A percentile compares a stretch with the other conserved stretches of the same genome.
Conservation (phyloP, 306 rosid species). For the Pyrus pyrifolia region DNA sequence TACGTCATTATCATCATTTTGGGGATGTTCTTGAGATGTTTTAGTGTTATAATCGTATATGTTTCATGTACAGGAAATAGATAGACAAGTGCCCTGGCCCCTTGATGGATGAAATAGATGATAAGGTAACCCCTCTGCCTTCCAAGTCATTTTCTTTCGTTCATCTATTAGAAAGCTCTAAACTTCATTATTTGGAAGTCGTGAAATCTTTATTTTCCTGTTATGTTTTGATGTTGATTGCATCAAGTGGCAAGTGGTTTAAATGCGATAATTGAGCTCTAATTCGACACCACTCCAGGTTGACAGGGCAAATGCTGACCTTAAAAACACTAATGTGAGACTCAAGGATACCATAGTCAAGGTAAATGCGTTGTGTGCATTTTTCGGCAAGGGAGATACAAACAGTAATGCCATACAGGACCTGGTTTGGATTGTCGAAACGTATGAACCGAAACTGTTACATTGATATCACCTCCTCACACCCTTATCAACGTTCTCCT, state of each 20-base stretch:
- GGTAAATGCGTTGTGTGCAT: constrained; percentile 11
- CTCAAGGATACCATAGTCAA: constrained; percentile 28
- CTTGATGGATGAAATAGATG: constrained; percentile 33
- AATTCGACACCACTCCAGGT: constrained; percentile 14
- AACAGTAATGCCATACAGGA: too few relatives aligned
- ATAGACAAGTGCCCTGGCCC: constrained; percentile 16
- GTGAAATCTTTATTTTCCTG: too few relatives aligned
- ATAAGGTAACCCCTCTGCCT: constrained; percentile 13
- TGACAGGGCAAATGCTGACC: constrained; percentile 33
- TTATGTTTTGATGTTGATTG: too few relatives aligned
- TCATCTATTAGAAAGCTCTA: too few relatives aligned
- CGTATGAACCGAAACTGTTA: too few relatives aligned
- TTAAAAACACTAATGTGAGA: constrained; percentile 26
- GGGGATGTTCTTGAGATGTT: too few relatives aligned
- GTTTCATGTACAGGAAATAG: constrained; percentile 15
- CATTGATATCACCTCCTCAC: not conserved
- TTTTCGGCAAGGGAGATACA: too few relatives aligned
- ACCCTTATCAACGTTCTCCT: not conserved
- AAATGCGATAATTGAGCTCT: too few relatives aligned
- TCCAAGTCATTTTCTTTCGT: not conserved
- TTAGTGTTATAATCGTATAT: not conserved
- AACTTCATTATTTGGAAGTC: too few relatives aligned
- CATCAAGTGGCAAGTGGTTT: too few relatives aligned
- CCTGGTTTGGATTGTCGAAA: too few relatives aligned
- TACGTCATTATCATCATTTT: too few relatives aligned